These are phyloP conservation scores for Hyphopichia khmerensis DNA, from an alignment of 1,139 yeast genomes.

Conservation along the genomic window DNA sequence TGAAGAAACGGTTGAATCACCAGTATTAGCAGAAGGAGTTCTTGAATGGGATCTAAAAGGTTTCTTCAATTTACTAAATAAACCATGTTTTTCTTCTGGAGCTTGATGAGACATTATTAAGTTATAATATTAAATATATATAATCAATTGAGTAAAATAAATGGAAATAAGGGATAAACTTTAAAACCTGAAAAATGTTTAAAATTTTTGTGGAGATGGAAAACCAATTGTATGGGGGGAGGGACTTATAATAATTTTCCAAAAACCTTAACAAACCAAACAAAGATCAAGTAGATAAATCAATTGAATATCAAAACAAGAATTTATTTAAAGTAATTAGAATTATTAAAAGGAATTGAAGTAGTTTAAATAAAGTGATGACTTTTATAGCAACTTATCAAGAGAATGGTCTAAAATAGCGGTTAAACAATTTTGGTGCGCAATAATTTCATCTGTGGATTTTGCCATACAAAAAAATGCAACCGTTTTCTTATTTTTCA, in stretches of 20 bases:
- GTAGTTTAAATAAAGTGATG: neutral
- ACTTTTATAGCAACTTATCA: constrained; percentile 4
- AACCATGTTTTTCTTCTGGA: constrained; percentile 18
- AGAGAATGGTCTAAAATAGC: neutral
- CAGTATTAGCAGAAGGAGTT: constrained; percentile 12
- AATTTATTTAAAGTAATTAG: neutral
- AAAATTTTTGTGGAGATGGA: too few species aligned
- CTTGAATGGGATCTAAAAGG: constrained; percentile 26
- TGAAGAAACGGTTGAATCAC: constrained; percentile 6
- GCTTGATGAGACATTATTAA: neutral
- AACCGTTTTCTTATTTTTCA: too few species aligned
- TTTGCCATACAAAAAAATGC: neutral
- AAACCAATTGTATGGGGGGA: too few species aligned
- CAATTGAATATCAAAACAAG: too few species aligned
- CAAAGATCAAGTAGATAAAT: too few species aligned
- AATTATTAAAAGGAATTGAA: neutral
- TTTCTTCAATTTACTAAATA: constrained; percentile 27
- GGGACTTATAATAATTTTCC: too few species aligned
- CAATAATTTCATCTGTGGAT: neutral
- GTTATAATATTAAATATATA: neutral
- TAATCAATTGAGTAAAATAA: too few species aligned
- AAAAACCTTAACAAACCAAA: too few species aligned
- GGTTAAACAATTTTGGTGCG: neutral
- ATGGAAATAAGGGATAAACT: too few species aligned
- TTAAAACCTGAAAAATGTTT: neutral